phyloP scores from a whole-genome alignment of 768 basidiomycete species.

The Boletus reticuloceps region DNA sequence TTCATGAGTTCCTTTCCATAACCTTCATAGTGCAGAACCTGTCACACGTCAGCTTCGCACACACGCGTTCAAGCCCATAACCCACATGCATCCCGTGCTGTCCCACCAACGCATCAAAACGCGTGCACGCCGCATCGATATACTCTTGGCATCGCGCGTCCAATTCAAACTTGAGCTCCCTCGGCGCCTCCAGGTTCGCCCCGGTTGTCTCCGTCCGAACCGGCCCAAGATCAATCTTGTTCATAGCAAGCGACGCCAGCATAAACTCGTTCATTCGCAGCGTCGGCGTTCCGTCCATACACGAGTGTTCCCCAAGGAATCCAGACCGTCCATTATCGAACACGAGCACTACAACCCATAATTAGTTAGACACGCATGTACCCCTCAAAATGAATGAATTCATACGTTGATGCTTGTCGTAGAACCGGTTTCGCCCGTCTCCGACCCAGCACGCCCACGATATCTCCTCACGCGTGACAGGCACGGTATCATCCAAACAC shows the following conservation, averaged over 20 bases:
- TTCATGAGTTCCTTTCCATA: slow-evolving; percentile 91
- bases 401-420: slow-evolving; percentile 94
- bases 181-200: slow-evolving; percentile 48
- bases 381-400: not conserved
- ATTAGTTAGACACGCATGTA: not conserved
- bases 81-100: slow-evolving; percentile 77
- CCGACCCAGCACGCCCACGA: slow-evolving; percentile 88
- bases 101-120: slow-evolving; percentile 74
- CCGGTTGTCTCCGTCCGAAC: slow-evolving; percentile 35
- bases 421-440: slow-evolving; percentile 88
- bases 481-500: slow-evolving; percentile 78
- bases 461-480: slow-evolving; percentile 77
- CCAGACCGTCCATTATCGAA: slow-evolving; percentile 94
- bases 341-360: slow-evolving; percentile 65
- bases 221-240: slow-evolving; percentile 76
- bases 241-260: slow-evolving; percentile 66
- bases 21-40: slow-evolving; percentile 81
- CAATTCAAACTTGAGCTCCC: slow-evolving; percentile 70
- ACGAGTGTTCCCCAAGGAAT: slow-evolving; percentile 86
- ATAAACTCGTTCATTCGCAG: slow-evolving; percentile 94
- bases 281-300: slow-evolving; percentile 94
- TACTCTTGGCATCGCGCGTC: slow-evolving; percentile 50
- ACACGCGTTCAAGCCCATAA: not conserved
- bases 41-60: slow-evolving; percentile 9
- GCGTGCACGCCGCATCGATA: slow-evolving; percentile 56